Conservation (phyloP, 2,329 filamentous ascomycete species). For the Colletotrichum eleusines region DNA sequence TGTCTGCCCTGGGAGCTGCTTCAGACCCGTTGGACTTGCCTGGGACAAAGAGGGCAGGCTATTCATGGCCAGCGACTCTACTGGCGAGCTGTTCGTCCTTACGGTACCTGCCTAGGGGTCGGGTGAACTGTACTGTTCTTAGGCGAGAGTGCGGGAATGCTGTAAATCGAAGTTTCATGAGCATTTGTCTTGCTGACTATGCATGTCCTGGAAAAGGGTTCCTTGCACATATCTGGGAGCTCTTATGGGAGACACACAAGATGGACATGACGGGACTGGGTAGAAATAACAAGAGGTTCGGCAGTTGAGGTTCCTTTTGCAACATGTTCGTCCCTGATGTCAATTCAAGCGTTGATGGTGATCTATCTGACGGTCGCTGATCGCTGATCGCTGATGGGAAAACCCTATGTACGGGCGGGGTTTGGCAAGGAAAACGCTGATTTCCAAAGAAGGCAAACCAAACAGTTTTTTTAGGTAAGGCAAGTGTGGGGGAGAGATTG, state of each 20-base stretch:
- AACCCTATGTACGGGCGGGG: neutral
- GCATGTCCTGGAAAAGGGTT: neutral
- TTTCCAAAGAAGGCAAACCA: slow-evolving; percentile 21
- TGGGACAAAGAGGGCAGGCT: slow-evolving; percentile 65
- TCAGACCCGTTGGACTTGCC: slow-evolving; percentile 72
- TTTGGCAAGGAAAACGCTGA: slow-evolving; percentile 16
- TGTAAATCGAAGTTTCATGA: neutral
- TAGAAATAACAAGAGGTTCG: neutral
- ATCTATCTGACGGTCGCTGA: neutral
- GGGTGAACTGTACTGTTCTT: slow-evolving; percentile 1
- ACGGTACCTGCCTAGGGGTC: slow-evolving; percentile 31
- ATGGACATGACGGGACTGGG: neutral
- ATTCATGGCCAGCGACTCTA: slow-evolving; percentile 73
- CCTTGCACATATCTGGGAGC: slow-evolving; percentile 10
- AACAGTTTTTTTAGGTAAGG: slow-evolving; percentile 17
- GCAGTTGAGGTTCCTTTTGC: neutral
- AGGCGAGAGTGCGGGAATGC: neutral
- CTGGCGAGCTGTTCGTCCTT: slow-evolving; percentile 74
- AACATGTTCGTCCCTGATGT: neutral
- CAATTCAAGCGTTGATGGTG: neutral
- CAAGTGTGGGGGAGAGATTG: slow-evolving; percentile 20
- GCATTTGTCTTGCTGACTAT: neutral
- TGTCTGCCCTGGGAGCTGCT: slow-evolving; percentile 68
- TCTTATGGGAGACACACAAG: neutral
- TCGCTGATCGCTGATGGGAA: neutral